These are phyloP conservation scores for Neolentinus lepideus DNA, from an alignment of 1,284 basidiomycete genomes.

Conservation along the genomic window DNA sequence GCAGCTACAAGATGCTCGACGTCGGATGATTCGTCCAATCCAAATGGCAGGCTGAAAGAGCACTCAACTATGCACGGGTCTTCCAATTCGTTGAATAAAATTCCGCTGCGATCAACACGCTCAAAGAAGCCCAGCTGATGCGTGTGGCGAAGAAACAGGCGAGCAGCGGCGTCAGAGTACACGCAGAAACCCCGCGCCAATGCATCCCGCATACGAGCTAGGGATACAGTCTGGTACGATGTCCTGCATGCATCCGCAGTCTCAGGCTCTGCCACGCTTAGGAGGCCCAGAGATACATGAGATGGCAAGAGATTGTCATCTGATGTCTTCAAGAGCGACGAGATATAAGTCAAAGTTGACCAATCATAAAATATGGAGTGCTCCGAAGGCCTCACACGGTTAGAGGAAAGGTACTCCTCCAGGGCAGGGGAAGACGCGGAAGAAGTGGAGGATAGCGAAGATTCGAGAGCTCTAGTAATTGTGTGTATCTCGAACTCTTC, in stretches of 20 bases:
- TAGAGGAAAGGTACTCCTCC: slow-evolving; percentile 47
- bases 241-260: slow-evolving; percentile 26
- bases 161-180: slow-evolving; percentile 42
- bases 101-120: slow-evolving; percentile 29
- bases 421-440: slow-evolving; percentile 37
- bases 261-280: slow-evolving; percentile 32
- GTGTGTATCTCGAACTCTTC: slow-evolving; percentile 56
- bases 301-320: slow-evolving; percentile 17
- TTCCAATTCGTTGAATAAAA: slow-evolving; percentile 27
- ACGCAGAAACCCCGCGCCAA: slow-evolving; percentile 57
- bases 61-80: slow-evolving; percentile 31
- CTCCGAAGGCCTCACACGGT: slow-evolving; percentile 27
- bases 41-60: slow-evolving; percentile 59
- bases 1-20: slow-evolving; percentile 67
- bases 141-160: slow-evolving; percentile 51
- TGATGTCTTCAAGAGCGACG: slow-evolving; percentile 48
- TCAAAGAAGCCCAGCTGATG: slow-evolving; percentile 55
- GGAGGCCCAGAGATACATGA: slow-evolving; percentile 30
- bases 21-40: slow-evolving; percentile 62
- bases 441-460: slow-evolving; percentile 33
- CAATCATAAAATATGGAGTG: slow-evolving; percentile 59
- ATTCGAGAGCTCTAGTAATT: slow-evolving; percentile 43
- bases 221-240: slow-evolving; percentile 50
- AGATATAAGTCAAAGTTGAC: slow-evolving; percentile 53
- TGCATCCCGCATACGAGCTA: slow-evolving; percentile 54